A percentile compares a stretch with the other conserved stretches of the same genome.
These are phyloP conservation scores for Fusarium beomiforme DNA, from an alignment of 2,329 filamentous ascomycete species.

Conservation along the genomic window DNA sequence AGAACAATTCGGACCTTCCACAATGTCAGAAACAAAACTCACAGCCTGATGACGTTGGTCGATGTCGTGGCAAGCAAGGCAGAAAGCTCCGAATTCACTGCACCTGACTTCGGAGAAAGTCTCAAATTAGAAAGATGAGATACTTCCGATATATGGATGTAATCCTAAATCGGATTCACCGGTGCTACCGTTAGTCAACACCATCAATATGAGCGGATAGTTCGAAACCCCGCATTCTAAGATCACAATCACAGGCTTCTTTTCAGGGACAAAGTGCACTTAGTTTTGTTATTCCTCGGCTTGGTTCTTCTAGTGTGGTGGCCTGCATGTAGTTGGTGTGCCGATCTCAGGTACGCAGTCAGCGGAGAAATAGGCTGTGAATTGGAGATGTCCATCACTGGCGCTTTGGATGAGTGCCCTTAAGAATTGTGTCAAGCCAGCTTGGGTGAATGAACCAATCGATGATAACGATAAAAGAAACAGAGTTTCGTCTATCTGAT, in stretches of 20 bases:
- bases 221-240: slow-evolving; percentile 18
- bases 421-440: not conserved
- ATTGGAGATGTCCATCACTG: not conserved
- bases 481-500: not conserved
- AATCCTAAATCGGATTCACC: slow-evolving; percentile 11
- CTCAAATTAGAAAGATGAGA: slow-evolving; percentile 19
- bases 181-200: slow-evolving; percentile 24
- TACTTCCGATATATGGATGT: slow-evolving; percentile 14
- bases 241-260: slow-evolving; percentile 35
- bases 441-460: not conserved
- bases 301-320: slow-evolving; percentile 15
- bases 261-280: not conserved
- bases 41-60: slow-evolving; percentile 3
- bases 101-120: slow-evolving; percentile 19
- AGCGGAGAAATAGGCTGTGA: not conserved
- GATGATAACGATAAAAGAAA: not conserved
- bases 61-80: slow-evolving; percentile 10
- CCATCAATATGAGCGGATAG: slow-evolving; percentile 17
- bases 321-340: slow-evolving; percentile 27
- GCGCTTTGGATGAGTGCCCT: not conserved
- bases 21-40: not conserved
- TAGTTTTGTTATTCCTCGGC: slow-evolving; percentile 34
- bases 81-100: not conserved
- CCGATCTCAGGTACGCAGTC: slow-evolving; percentile 36
- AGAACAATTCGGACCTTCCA: not conserved